Percentiles rank a stretch among this genome's conserved stretches.
These are phyloP conservation scores for Taphrina flavorubra DNA, from an alignment of 1,139 yeast species.

Conservation along the genomic window DNA sequence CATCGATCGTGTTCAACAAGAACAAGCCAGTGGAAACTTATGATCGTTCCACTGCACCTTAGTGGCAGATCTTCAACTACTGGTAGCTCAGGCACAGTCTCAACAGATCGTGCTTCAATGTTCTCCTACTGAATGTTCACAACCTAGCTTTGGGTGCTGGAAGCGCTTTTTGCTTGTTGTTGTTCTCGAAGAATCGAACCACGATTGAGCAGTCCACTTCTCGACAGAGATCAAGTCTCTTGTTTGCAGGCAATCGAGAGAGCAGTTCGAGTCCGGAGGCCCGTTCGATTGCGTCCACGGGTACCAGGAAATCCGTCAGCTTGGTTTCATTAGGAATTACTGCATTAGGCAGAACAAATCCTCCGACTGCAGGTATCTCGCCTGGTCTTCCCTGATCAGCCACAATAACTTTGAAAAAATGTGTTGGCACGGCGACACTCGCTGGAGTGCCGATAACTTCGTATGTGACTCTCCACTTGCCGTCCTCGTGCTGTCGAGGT, in stretches of 20 bases:
- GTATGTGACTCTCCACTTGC: conserved; percentile 75
- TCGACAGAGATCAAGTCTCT: conserved; percentile 72
- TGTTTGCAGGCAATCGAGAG: conserved; percentile 66
- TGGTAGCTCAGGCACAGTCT: too few relatives aligned
- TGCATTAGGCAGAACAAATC: conserved; percentile 90
- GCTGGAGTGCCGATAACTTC: conserved; percentile 98
- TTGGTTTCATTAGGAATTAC: conserved; percentile 72
- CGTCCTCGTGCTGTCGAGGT: conserved; percentile 77
- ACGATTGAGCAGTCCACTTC: conserved; percentile 80
- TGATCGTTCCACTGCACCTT: neutral
- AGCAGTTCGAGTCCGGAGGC: conserved; percentile 78
- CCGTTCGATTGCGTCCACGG: conserved; percentile 79
- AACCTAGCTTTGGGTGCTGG: conserved; percentile 48
- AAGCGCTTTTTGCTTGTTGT: conserved; percentile 54
- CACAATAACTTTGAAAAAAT: conserved; percentile 85
- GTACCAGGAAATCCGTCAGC: conserved; percentile 78
- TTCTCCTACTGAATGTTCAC: neutral
- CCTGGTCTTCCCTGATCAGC: conserved; percentile 65
- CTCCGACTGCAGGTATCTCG: conserved; percentile 74
- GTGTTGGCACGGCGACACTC: conserved; percentile 95
- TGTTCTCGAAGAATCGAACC: conserved; percentile 77
- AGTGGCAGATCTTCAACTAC: too few relatives aligned
- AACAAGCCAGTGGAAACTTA: conserved; percentile 24
- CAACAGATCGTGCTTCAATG: too few relatives aligned
- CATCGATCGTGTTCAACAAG: conserved; percentile 57